phyloP scores from a whole-genome alignment of 148 eudicot species.

The Limonium bicolor region DNA sequence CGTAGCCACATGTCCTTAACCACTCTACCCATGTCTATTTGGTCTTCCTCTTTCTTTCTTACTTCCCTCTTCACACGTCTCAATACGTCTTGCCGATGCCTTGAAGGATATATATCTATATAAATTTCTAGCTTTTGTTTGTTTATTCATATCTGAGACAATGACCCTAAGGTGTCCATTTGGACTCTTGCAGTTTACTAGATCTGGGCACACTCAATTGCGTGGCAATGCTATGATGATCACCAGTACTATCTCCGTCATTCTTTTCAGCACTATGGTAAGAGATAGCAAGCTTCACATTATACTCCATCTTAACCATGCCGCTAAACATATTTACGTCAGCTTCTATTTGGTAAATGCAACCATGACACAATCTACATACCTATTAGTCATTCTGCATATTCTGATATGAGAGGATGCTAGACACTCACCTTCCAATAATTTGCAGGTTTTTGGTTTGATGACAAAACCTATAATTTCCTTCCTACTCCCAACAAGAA shows the following conservation, averaged over 20 bases:
- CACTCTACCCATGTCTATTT: too few relatives aligned
- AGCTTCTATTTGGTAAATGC: not conserved
- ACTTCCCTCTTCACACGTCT: too few relatives aligned
- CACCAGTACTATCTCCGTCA: slow-evolving; percentile 67
- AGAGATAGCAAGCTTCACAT: slow-evolving; percentile 2
- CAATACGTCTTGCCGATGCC: too few relatives aligned
- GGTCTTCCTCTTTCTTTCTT: too few relatives aligned
- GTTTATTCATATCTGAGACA: too few relatives aligned
- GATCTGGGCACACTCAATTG: slow-evolving; percentile 38
- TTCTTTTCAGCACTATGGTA: slow-evolving; percentile 80
- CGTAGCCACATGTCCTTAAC: too few relatives aligned
- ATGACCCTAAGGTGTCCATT: too few relatives aligned
- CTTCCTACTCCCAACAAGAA: slow-evolving; percentile 33
- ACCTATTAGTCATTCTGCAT: too few relatives aligned
- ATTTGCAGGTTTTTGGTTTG: slow-evolving; percentile 56
- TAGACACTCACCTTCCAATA: not conserved
- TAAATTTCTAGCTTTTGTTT: too few relatives aligned
- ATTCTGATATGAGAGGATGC: too few relatives aligned
- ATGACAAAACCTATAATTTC: slow-evolving; percentile 58
- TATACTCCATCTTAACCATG: not conserved
- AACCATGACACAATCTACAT: not conserved
- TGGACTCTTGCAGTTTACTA: slow-evolving; percentile 57
- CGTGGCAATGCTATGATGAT: slow-evolving; percentile 65
- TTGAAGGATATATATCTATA: too few relatives aligned
- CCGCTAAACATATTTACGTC: not conserved